A percentile compares a stretch with the other conserved stretches of the same genome.
Conservation (phyloP, 148 eudicot genomes). For the Rheum nobile region DNA sequence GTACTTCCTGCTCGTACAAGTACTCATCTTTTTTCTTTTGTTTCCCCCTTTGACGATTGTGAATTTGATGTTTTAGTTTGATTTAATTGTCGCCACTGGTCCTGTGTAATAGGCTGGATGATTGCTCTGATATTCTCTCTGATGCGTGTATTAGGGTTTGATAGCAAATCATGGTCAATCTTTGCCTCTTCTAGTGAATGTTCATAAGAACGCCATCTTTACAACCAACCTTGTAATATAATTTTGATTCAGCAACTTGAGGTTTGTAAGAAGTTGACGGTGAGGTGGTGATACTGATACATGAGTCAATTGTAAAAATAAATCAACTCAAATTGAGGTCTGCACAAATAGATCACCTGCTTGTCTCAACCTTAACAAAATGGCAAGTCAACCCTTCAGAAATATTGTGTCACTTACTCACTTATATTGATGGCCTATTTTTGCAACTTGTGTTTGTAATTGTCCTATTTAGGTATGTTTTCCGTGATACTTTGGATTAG, state of each 20-base stretch:
- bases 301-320: neutral
- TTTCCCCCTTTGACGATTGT: neutral
- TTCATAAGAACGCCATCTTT: neutral
- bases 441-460: neutral
- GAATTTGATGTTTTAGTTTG: neutral
- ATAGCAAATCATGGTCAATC: too few relatives aligned
- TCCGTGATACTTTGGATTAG: neutral
- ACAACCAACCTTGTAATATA: neutral
- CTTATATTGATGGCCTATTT: neutral
- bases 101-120: neutral
- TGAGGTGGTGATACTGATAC: too few relatives aligned
- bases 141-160: neutral
- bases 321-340: neutral
- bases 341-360: neutral
- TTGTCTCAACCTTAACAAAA: neutral
- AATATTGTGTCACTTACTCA: neutral
- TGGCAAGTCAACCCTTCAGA: neutral
- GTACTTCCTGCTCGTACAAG: constrained; percentile 75
- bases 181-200: neutral
- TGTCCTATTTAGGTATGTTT: neutral
- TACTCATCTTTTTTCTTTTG: neutral
- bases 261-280: neutral
- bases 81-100: neutral
- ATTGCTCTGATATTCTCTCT: neutral
- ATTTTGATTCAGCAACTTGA: neutral